Base-by-base conservation (phyloP, 345 rosid species). In the Reutealis trisperma region DNA sequence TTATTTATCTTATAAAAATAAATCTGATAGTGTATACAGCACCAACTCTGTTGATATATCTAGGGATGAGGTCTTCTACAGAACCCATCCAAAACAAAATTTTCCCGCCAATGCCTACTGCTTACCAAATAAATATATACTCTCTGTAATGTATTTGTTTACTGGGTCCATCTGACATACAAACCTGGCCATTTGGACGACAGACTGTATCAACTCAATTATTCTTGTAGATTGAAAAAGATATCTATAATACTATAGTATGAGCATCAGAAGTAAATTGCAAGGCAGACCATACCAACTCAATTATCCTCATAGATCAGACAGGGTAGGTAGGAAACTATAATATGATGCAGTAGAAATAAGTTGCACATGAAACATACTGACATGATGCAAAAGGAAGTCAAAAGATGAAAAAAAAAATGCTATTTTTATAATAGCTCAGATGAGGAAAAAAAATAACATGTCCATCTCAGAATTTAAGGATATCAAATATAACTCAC, bases 401-500 rank as follows among this genome's bases (percentile, higher is more conserved):
- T 8, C 52, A 27, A 74, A 13, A 74, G 12, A 64, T 19, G 77
- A 24, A n/a, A 22, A 24, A n/a, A 22, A 14, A 59, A 24, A 63
- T 0, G 45, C n/a, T n/a, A 62, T 1, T 54, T 6, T 9, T 63
- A 41, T 37, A 14, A 37, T n/a, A 44, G 54, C 5, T 34, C 34
- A 12, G n/a, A 5, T 19, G 3, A 47, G 37, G 11, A 59, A 47
- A 41, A 68, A 34, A 69, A 62, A 9, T 18, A 3, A 63, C 41
- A 37, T 3, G 7, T 37, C 32, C 18, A 18, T 63, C 55, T 70
- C 18, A 21, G 47, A 41, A 41, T 54, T 34, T 63, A 19, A 78
- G 55, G 22, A 71, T 60, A 65, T 62, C 78, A 64, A 74, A 83
- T 54, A 51, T 62, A 69, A 93, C 97, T 89, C 83, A 95, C 99